These are phyloP conservation scores for Neurospora tetraspora DNA, from an alignment of 495 filamentous ascomycete genomes.

Conservation along the genomic window DNA sequence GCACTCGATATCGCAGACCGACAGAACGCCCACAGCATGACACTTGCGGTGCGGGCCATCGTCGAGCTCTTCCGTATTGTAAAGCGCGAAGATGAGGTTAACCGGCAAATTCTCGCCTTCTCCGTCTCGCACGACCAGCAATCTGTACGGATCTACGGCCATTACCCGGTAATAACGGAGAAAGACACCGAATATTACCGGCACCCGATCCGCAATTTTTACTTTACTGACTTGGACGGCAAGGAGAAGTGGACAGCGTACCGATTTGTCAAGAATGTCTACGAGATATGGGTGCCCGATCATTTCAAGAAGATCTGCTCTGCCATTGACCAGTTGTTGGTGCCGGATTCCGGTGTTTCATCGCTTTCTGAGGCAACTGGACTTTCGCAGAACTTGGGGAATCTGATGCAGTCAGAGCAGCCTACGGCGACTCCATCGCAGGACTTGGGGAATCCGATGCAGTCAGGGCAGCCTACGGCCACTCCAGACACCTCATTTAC, in stretches of 20 bases:
- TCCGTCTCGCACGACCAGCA: conserved; percentile 40
- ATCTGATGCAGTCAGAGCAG: not conserved
- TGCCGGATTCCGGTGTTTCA: no score
- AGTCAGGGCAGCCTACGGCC: no score
- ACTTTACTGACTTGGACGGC: not conserved
- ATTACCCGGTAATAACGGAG: conserved; percentile 17
- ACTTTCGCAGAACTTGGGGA: conserved; percentile 2
- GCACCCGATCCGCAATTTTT: conserved; percentile 2
- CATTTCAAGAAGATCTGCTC: conserved; percentile 32
- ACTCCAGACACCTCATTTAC: no score
- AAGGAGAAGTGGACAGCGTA: conserved; percentile 6
- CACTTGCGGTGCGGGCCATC: conserved; percentile 25
- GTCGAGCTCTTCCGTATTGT: conserved; percentile 25
- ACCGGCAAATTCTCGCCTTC: conserved; percentile 35
- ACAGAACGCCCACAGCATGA: conserved; percentile 22
- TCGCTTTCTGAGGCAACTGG: no score
- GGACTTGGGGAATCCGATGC: no score
- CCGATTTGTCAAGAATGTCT: conserved; percentile 25
- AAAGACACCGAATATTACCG: conserved; percentile 8
- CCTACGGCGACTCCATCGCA: no score
- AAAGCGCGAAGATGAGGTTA: conserved; percentile 25
- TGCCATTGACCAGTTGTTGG: conserved; percentile 27
- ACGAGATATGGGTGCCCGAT: conserved; percentile 29
- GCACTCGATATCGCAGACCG: conserved; percentile 17
- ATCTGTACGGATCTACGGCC: conserved; percentile 32